Evolutionary conservation across 768 basidiomycete species (phyloP).

Genomic region (Artomyces pyxidatus): DNA sequence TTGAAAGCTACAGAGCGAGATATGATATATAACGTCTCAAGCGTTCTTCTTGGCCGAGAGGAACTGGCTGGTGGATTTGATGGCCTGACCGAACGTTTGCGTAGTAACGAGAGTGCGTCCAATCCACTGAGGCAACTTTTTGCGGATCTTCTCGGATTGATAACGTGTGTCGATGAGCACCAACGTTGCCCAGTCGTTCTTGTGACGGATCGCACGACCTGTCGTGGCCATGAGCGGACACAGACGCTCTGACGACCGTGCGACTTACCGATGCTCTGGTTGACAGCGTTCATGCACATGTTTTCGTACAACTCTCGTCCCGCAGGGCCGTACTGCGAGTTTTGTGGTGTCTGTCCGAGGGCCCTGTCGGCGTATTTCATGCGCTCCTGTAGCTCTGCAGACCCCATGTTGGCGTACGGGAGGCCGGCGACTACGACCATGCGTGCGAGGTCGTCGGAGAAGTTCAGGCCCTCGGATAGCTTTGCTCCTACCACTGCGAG

Average conservation of each 20-base stretch:
- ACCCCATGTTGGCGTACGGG: conserved; percentile 89
- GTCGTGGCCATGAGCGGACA: background rate
- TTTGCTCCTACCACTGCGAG: conserved; percentile 97
- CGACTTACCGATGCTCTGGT: conserved; percentile 86
- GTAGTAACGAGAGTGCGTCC: conserved; percentile 28
- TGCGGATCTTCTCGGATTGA: conserved; percentile 51
- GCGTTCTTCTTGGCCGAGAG: conserved; percentile 4
- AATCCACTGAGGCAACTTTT: conserved; percentile 91
- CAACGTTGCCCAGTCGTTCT: conserved; percentile 85
- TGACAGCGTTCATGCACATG: conserved; percentile 90
- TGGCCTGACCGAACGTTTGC: conserved; percentile 11
- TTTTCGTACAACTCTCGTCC: conserved; percentile 84
- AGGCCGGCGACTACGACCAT: conserved; percentile 84
- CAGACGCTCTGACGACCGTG: background rate
- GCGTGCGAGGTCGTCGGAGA: conserved; percentile 50
- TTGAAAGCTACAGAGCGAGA: too few relatives aligned
- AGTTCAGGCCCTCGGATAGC: conserved; percentile 84
- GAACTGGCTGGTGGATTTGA: conserved; percentile 13
- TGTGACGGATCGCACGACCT: conserved; percentile 93
- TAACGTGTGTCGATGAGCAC: conserved; percentile 86
- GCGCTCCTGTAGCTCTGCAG: conserved; percentile 83
- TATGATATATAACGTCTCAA: too few relatives aligned
- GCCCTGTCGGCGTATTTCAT: conserved; percentile 78
- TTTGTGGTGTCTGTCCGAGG: conserved; percentile 45
- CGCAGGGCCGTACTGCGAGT: conserved; percentile 22